phyloP scores from a whole-genome alignment of 352 stramenopile genomes.

The Phytopythium ostracodes region DNA sequence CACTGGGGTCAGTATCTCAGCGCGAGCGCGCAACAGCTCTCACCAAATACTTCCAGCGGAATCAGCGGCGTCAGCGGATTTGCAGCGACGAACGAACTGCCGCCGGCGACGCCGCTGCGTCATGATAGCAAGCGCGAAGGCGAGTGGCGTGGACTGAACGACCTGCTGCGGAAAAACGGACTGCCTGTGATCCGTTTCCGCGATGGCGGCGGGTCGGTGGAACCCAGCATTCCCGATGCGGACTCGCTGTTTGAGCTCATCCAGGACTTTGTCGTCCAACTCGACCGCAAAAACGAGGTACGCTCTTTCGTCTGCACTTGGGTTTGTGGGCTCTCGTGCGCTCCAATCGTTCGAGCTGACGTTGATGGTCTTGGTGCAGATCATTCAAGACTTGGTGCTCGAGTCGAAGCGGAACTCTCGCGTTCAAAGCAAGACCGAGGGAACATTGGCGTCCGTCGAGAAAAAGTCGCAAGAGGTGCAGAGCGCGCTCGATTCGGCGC shows the following conservation, averaged over 20 bases:
- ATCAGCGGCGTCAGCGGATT: conserved; percentile 15
- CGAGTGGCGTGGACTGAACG: conserved; percentile 49
- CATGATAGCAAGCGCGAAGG: conserved; percentile 10
- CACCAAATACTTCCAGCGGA: conserved; percentile 6
- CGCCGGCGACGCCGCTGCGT: neutral
- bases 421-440: conserved; percentile 43
- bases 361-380: conserved; percentile 20
- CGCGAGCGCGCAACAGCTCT: conserved; percentile 9
- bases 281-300: conserved; percentile 71
- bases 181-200: conserved; percentile 43
- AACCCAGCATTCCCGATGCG: conserved; percentile 25
- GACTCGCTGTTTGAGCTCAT: conserved; percentile 54
- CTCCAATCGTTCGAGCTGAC: conserved; percentile 2
- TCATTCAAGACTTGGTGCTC: conserved; percentile 75
- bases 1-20: conserved; percentile 8
- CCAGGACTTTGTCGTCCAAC: conserved; percentile 54
- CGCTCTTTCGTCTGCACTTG: neutral
- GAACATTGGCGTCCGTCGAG: conserved; percentile 35
- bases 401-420: conserved; percentile 58
- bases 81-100: neutral
- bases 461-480: conserved; percentile 45
- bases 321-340: neutral
- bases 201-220: neutral
- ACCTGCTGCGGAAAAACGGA: conserved; percentile 54
- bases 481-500: conserved; percentile 40